Base-by-base conservation (phyloP, 2,329 filamentous ascomycete genomes). In the Ceratocystis albifundus region DNA sequence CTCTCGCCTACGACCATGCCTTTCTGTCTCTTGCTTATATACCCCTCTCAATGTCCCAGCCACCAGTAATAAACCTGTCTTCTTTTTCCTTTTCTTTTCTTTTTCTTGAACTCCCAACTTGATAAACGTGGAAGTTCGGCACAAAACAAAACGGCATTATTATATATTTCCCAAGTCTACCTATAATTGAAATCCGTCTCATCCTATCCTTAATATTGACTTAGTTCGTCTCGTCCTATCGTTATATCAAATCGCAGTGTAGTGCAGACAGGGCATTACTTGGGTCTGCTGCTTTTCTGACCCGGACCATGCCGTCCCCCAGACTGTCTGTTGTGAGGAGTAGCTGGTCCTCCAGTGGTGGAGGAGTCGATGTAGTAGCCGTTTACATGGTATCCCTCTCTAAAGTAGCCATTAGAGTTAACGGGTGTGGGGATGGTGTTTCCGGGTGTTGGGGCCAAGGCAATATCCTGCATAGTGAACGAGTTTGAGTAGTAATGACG, bases 11-110 rank as follows among this genome's bases (percentile, higher is more conserved):
- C 15, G 20, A 32, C 10, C 36, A 20, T 17, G 20, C 17, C 22
- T 61, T 62, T 62, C n/a, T 62, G 61, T n/a, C 25, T 63, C 45
- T 50, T 30, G 8, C 30, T 48, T 25, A 63, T 63, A 63, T 63
- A 63, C 41, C 61, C 61, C 7, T 32, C 53, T 57, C 22, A 15
- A 30, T 32, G 53, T 57, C 25, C 25, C 20, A 57, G 53, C n/a
- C 25, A 30, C 22, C 22, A 57, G 32, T 57, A 32, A 3, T 36
- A 36, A 12, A 36, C 12, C 8, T 36, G 32, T 36, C 8, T 36
- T 3, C n/a, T 36, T 36, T 36, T 36, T 36, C 32, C 32, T 36
- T 36, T 36, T 36, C 12, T 36, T 10, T 12, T 12, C 10, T 36
- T 36, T 36, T 36, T 36, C 32, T 12, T 12, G 32, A 10, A 36